Percentiles rank a stretch among this genome's conserved stretches.
These are phyloP conservation scores for Jackrogersella multiformis DNA, from an alignment of 495 filamentous ascomycete species.

Conservation along the genomic window DNA sequence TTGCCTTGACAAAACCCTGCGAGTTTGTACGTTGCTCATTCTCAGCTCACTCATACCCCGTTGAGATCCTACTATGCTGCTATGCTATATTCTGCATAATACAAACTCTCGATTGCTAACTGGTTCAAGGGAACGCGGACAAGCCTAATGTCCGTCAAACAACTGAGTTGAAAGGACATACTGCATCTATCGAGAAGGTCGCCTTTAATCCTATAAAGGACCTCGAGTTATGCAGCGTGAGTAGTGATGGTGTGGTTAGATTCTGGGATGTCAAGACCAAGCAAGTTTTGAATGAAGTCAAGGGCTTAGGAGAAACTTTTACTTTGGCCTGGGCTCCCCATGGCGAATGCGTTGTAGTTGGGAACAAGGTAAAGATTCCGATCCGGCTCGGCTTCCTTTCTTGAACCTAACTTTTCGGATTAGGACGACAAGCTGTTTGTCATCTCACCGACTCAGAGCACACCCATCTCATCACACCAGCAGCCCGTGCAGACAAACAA, in stretches of 20 bases:
- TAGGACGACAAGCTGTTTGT: conserved; percentile 78
- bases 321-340: conserved; percentile 89
- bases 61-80: neutral
- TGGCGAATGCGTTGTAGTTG: conserved; percentile 81
- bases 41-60: neutral
- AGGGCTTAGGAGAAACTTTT: conserved; percentile 83
- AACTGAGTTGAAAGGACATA: conserved; percentile 86
- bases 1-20: conserved; percentile 79
- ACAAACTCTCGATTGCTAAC: conserved; percentile 8
- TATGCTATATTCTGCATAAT: conserved; percentile 1
- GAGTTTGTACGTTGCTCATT: conserved; percentile 63
- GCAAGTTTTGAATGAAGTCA: conserved; percentile 77
- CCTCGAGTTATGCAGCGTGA: conserved; percentile 86
- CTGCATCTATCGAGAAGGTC: conserved; percentile 81
- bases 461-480: conserved; percentile 67
- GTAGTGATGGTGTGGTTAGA: conserved; percentile 82
- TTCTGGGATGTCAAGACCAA: conserved; percentile 95
- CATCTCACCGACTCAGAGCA: conserved; percentile 63
- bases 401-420: conserved; percentile 14
- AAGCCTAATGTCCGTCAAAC: conserved; percentile 80
- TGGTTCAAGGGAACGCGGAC: conserved; percentile 77
- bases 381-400: neutral
- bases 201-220: conserved; percentile 90
- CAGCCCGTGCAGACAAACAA: conserved; percentile 83
- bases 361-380: conserved; percentile 72